A percentile compares a stretch with the other conserved stretches of the same genome.
These are phyloP conservation scores for Acacia acuminata DNA, from an alignment of 306 rosid species.

Conservation along the genomic window DNA sequence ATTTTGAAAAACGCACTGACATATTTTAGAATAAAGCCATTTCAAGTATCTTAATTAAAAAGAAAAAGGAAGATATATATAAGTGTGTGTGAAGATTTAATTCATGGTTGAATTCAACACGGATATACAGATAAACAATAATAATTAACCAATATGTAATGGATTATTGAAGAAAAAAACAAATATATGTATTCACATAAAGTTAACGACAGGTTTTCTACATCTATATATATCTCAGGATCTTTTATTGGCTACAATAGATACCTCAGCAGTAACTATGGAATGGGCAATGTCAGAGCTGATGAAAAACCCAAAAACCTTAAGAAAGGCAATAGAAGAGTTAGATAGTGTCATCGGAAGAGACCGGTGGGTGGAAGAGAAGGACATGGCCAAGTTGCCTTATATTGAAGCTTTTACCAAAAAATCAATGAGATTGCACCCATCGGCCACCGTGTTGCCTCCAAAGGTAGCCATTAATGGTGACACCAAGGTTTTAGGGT, in stretches of 20 bases:
- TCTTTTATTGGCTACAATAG: constrained; percentile 51
- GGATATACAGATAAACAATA: too few relatives aligned
- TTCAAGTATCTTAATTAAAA: too few relatives aligned
- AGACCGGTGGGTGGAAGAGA: not conserved
- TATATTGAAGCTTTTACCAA: not conserved
- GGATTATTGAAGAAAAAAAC: not conserved
- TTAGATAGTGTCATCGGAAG: not conserved
- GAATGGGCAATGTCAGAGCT: not conserved
- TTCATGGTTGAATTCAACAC: too few relatives aligned
- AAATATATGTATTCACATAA: too few relatives aligned
- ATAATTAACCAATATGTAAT: too few relatives aligned
- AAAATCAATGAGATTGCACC: not conserved
- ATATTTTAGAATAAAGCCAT: too few relatives aligned
- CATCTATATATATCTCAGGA: constrained; percentile 32
- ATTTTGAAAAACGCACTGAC: too few relatives aligned
- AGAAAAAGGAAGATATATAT: too few relatives aligned
- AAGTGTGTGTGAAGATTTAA: too few relatives aligned
- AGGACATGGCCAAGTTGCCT: not conserved
- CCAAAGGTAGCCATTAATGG: not conserved
- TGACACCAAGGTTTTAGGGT: not conserved
- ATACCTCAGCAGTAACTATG: constrained; percentile 9
- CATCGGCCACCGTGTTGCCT: not conserved
- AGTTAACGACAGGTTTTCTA: too few relatives aligned
- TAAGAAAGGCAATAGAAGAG: not conserved
- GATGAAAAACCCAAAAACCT: not conserved